Percentiles rank a stretch among this genome's conserved stretches.
Evolutionary conservation across 768 basidiomycete species (phyloP).

Genomic region (Kwoniella sp.): DNA sequence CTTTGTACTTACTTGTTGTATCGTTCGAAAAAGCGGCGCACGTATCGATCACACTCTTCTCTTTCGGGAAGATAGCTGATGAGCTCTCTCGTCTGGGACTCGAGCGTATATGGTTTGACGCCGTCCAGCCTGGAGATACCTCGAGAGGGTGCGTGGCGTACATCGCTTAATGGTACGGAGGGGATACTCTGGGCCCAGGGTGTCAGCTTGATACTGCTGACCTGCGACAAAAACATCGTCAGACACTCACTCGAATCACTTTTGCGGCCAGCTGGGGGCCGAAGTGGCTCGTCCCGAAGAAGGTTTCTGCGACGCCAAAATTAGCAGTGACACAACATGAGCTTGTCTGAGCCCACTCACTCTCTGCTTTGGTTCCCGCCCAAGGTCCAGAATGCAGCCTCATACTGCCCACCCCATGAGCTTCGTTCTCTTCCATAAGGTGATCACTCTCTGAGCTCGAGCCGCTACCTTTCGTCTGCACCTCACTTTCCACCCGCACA

Average conservation of each 20-base stretch:
- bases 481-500: not conserved
- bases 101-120: slow-evolving; percentile 25
- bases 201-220: not conserved
- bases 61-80: slow-evolving; percentile 17
- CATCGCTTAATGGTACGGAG: slow-evolving; percentile 21
- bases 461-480: not conserved
- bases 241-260: slow-evolving; percentile 27
- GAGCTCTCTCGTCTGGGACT: slow-evolving; percentile 25
- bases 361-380: slow-evolving; percentile 11
- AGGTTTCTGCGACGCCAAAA: slow-evolving; percentile 11
- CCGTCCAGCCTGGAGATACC: slow-evolving; percentile 16
- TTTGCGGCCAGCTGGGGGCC: slow-evolving; percentile 31
- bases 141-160: slow-evolving; percentile 11
- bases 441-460: slow-evolving; percentile 10
- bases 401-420: slow-evolving; percentile 16
- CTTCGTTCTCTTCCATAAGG: slow-evolving; percentile 22
- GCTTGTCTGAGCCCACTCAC: not conserved
- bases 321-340: not conserved
- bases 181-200: slow-evolving; percentile 11
- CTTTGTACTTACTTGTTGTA: slow-evolving; percentile 29
- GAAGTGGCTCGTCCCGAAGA: slow-evolving; percentile 37
- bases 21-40: slow-evolving; percentile 24
- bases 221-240: not conserved
- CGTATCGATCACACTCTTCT: slow-evolving; percentile 16
- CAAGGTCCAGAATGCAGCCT: slow-evolving; percentile 13